phyloP scores from a whole-genome alignment of 2,329 filamentous ascomycete species.

The Ascochyta pisi region DNA sequence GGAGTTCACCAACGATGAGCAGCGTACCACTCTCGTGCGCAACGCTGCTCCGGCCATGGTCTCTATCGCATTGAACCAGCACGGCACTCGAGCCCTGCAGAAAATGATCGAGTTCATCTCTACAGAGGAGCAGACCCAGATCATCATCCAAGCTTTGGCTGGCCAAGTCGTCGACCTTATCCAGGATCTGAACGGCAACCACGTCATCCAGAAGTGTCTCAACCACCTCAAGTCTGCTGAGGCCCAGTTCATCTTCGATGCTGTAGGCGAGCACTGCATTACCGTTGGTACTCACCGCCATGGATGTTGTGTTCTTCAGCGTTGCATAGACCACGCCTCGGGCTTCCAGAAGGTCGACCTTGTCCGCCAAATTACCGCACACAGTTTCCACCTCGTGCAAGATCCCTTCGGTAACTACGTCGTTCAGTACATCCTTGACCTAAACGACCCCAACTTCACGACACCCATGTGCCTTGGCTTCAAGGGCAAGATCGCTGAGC shows the following conservation, averaged over 20 bases:
- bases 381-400: slow-evolving; percentile 88
- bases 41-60: slow-evolving; percentile 89
- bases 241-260: slow-evolving; percentile 96
- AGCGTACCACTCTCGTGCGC: slow-evolving; percentile 90
- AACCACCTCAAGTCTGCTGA: slow-evolving; percentile 87
- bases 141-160: slow-evolving; percentile 84
- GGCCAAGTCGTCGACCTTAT: slow-evolving; percentile 91
- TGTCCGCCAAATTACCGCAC: slow-evolving; percentile 83
- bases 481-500: slow-evolving; percentile 70
- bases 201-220: slow-evolving; percentile 98
- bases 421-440: slow-evolving; percentile 95
- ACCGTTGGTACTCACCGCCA: slow-evolving; percentile 96
- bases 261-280: slow-evolving; percentile 85
- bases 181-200: slow-evolving; percentile 96
- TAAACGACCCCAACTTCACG: slow-evolving; percentile 86
- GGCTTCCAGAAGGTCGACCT: slow-evolving; percentile 87
- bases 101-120: slow-evolving; percentile 99
- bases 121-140: slow-evolving; percentile 71
- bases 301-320: slow-evolving; percentile 96
- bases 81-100: slow-evolving; percentile 93
- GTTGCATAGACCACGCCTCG: slow-evolving; percentile 96
- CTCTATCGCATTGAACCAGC: slow-evolving; percentile 93
- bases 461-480: slow-evolving; percentile 87
- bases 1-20: slow-evolving; percentile 92
- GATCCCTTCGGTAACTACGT: slow-evolving; percentile 99